A percentile compares a stretch with the other conserved stretches of the same genome.
Conservation (phyloP, 2,329 filamentous ascomycete genomes). For the Chrysoporthe deuterocubensis region DNA sequence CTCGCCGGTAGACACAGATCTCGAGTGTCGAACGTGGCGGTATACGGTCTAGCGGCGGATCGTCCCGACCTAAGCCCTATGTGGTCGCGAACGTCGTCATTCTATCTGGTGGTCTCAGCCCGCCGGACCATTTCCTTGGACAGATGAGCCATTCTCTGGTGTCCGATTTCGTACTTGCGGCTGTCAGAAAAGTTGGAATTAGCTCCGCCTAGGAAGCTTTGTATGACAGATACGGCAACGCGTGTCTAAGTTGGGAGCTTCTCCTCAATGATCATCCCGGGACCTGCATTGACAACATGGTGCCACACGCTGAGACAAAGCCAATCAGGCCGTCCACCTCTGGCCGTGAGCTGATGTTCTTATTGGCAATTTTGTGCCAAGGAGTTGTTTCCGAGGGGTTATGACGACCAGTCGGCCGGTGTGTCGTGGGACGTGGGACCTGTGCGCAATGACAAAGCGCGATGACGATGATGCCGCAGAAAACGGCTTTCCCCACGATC, state of each 20-base stretch:
- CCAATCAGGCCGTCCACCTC: constrained; percentile 1
- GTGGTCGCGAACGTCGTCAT: constrained; percentile 4
- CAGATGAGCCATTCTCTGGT: not conserved
- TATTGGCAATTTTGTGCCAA: not conserved
- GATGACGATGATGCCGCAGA: constrained; percentile 9
- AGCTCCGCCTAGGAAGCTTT: not conserved
- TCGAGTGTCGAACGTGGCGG: not conserved
- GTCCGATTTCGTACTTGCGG: not conserved
- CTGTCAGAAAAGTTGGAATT: constrained; percentile 3
- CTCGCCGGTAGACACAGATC: not conserved
- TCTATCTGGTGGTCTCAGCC: not conserved
- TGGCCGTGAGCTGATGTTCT: not conserved
- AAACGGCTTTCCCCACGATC: not conserved
- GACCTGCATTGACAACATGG: not conserved
- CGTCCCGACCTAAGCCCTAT: not conserved
- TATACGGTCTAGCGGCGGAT: not conserved
- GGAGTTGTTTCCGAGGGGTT: not conserved
- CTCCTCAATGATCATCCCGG: not conserved
- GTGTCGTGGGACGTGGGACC: not conserved
- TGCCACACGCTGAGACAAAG: not conserved
- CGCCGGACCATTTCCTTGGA: not conserved
- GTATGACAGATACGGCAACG: not conserved
- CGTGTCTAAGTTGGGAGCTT: not conserved
- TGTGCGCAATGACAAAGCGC: constrained; percentile 4
- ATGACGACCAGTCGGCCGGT: not conserved